Evolutionary conservation across 495 filamentous ascomycete species (phyloP).

Genomic region (Penicillium desertorum): DNA sequence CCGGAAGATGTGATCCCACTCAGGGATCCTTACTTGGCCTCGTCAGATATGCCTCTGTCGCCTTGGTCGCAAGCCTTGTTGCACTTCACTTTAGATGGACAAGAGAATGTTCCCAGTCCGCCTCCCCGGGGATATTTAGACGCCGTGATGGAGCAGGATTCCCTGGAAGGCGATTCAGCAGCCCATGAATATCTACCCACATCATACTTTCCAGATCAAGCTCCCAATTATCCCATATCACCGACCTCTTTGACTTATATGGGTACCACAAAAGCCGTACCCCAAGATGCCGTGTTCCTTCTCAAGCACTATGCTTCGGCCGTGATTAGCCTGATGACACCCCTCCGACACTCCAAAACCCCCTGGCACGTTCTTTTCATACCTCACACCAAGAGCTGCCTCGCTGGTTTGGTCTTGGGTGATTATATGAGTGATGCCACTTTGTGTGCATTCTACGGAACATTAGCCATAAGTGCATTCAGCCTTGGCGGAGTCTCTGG

Average conservation of each 20-base stretch:
- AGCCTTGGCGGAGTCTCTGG: conserved; percentile 22
- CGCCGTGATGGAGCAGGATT: conserved; percentile 5
- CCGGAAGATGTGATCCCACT: conserved; percentile 1
- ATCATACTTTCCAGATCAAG: conserved; percentile 3
- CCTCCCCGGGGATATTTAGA: conserved; percentile 13
- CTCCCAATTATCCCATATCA: conserved; percentile 7
- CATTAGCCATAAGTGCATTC: conserved; percentile 28
- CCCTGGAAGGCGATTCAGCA: not conserved
- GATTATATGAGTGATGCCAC: conserved; percentile 23
- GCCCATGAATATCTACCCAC: not conserved
- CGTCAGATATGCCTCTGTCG: not conserved
- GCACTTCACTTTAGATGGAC: conserved; percentile 17
- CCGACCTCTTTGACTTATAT: conserved; percentile 8
- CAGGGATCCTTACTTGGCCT: not conserved
- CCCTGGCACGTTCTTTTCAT: conserved; percentile 29
- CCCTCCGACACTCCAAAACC: conserved; percentile 24
- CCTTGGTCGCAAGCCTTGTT: conserved; percentile 18
- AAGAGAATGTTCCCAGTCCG: conserved; percentile 6
- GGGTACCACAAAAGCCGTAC: conserved; percentile 9
- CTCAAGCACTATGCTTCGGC: conserved; percentile 24
- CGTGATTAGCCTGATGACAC: conserved; percentile 25
- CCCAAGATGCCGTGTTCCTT: conserved; percentile 26
- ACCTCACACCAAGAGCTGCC: conserved; percentile 24
- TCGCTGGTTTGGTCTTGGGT: conserved; percentile 26
- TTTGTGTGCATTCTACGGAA: conserved; percentile 24